Base-by-base conservation (phyloP, 2,329 filamentous ascomycete species). In the Blastomyces silverae region DNA sequence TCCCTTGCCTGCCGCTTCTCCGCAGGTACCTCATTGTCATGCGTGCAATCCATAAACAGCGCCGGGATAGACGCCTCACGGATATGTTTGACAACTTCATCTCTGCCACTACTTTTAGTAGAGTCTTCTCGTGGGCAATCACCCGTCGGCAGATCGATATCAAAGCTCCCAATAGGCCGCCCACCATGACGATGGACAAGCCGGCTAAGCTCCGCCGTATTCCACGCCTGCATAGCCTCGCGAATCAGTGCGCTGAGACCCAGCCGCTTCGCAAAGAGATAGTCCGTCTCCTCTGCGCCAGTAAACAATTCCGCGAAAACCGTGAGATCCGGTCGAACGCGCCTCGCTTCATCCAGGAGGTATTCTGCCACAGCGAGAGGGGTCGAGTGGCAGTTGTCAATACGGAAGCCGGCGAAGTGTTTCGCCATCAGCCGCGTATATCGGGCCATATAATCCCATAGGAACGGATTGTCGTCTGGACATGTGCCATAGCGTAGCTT, bases 191-290 rank as follows among this genome's bases (percentile, higher is more conserved):
- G 89, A 78, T 99, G 95, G 13, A 99, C 92, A 44, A 99, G 83
- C 57, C 92, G 84, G 77, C 92, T 97, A 68, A 99, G 82, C 76
- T 99, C 95, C 13, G 86, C 90, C 0, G 94, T 96, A 73, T 89
- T 93, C 93, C 93, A 97, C 42, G 92, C 90, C 76, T 99, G 94
- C 95, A 99, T 99, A 13, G 93, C 93, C 78, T 99, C 94, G 66
- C 94, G 87, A 69, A 99, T 96, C 61, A 99, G 83, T 7, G 91
- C 91, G 75, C 90, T 95, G 64, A 99, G 83, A 6, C 94, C 94
- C 1, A 99, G 85, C 31, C 91, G 86, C 79, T 96, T 95, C 69
- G 96, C 92, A 74, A 97, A 99, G 63, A 96, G 84, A 73, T 95
- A 97, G 73, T 99, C 94, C 82, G 91, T 96, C 73, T 95, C 89